Percentiles rank a stretch among this genome's conserved stretches.
Conservation (phyloP, 2,329 filamentous ascomycete genomes). For the Xylaria digitata region DNA sequence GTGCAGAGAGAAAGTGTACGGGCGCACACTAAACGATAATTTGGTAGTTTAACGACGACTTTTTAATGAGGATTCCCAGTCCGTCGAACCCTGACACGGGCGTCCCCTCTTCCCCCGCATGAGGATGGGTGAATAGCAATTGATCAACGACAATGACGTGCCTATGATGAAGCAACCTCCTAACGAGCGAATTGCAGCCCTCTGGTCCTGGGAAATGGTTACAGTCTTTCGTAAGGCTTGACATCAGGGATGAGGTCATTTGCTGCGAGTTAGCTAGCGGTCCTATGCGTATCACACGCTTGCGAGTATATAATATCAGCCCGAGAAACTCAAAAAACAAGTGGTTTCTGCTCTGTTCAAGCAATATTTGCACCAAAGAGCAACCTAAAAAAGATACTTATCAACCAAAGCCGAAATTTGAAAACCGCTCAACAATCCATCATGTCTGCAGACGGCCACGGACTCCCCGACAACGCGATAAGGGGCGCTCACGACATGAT, state of each 20-base stretch:
- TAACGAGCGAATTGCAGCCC: constrained; percentile 31
- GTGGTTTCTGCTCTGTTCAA: not conserved
- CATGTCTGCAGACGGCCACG: constrained; percentile 47
- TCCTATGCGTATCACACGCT: not conserved
- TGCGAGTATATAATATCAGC: constrained; percentile 23
- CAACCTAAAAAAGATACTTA: constrained; percentile 5
- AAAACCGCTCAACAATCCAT: constrained; percentile 30
- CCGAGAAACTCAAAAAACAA: constrained; percentile 1
- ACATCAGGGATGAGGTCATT: constrained; percentile 42
- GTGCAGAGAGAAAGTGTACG: not conserved
- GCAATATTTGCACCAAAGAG: not conserved
- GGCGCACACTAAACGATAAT: constrained; percentile 1
- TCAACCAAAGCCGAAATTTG: constrained; percentile 1
- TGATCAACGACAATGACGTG: constrained; percentile 38
- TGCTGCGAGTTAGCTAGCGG: not conserved
- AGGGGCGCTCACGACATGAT: constrained; percentile 47
- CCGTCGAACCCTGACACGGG: constrained; percentile 8
- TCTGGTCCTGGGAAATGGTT: not conserved
- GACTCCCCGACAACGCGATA: constrained; percentile 45
- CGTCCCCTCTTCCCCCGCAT: constrained; percentile 35
- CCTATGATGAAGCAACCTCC: constrained; percentile 32
- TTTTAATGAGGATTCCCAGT: constrained; percentile 7
- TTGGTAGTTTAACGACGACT: constrained; percentile 3
- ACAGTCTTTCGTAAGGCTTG: constrained; percentile 19
- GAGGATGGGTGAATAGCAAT: constrained; percentile 11